Base-by-base conservation (phyloP, 139 green algal species). In the Eudorina sp. region DNA sequence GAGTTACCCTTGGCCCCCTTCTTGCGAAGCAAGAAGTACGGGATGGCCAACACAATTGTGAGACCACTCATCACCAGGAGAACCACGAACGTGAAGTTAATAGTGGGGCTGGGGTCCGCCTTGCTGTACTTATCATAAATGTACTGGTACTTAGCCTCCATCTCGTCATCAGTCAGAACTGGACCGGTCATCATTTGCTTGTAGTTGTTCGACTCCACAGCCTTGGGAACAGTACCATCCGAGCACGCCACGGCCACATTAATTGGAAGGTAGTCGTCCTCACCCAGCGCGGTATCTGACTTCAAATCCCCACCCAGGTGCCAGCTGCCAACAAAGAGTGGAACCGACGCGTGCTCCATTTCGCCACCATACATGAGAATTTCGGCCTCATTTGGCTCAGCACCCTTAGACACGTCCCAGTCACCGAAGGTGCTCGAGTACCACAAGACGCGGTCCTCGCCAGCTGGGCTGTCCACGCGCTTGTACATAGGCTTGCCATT, bases 331-430 rank as follows among this genome's bases (percentile, higher is more conserved):
- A 94, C 90, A 69, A 93, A 94, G n/a, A 95, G 69, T 5, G 92
- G 92, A 7, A 93, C 84, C 3, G 72, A 76, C 1, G 89, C 89
- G 27, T 94, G 90, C 85, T 95, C 90, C 75, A 93, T 90, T 53
- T 94, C 92, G 6, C 91, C 91, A 43, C 93, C 93, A 64, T 94
- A 95, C 90, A 94, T 88, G 11, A 95, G 92, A 45, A 95, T 92
- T 53, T 94, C 92, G 9, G 78, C 60, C 64, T 94, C 91, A 25
- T 93, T 93, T 7, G 92, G 89, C 19, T 93, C 87, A 1, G 62
- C 69, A 29, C 93, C 93, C 41, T 92, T 90, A 34, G 73, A 89
- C 23, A 95, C 55, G 53, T 94, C 92, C 93, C 93, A 95, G 77
- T 95, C 92, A 1, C 89, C 90, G 73, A 93, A 95, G 11, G 76